These are phyloP conservation scores for Aureobasidium sp. DNA, from an alignment of 2,329 filamentous ascomycete species.

Conservation along the genomic window DNA sequence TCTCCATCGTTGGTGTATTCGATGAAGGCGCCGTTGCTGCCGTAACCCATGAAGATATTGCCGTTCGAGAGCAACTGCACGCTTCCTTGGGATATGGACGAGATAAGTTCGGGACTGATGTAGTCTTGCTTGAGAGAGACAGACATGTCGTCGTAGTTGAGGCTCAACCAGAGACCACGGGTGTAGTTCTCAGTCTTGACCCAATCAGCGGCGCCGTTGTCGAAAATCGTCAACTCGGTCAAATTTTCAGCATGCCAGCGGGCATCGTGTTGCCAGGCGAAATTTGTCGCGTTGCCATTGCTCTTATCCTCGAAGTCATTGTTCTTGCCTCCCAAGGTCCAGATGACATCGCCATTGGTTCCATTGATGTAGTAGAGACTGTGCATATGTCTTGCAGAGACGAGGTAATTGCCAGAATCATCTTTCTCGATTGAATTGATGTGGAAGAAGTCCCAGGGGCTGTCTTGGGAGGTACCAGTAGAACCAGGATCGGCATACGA, in stretches of 20 bases:
- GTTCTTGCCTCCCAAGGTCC: conserved; percentile 43
- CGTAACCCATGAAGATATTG: conserved; percentile 49
- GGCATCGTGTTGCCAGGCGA: conserved; percentile 46
- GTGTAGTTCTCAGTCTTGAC: conserved; percentile 10
- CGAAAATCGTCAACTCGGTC: conserved; percentile 17
- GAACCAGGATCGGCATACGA: conserved; percentile 29
- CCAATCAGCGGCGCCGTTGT: conserved; percentile 15
- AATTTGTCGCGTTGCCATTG: conserved; percentile 36
- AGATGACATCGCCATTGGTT: conserved; percentile 37
- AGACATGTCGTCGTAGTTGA: conserved; percentile 23
- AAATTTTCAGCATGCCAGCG: conserved; percentile 27
- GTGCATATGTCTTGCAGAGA: conserved; percentile 38
- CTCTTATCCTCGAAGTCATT: conserved; percentile 35
- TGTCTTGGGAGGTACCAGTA: conserved; percentile 27
- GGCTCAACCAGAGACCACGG: conserved; percentile 13
- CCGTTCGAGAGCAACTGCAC: conserved; percentile 46
- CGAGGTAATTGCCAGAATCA: conserved; percentile 38
- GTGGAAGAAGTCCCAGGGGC: conserved; percentile 39
- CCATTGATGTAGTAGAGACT: conserved; percentile 37
- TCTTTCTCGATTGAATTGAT: conserved; percentile 48
- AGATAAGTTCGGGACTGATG: conserved; percentile 24
- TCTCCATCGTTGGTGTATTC: conserved; percentile 38
- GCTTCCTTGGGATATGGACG: conserved; percentile 41
- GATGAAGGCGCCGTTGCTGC: conserved; percentile 30
- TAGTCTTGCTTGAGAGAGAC: conserved; percentile 21